Evolutionary conservation across 805 yeast species (phyloP).

Genomic region (Starmerella vaccinii): DNA sequence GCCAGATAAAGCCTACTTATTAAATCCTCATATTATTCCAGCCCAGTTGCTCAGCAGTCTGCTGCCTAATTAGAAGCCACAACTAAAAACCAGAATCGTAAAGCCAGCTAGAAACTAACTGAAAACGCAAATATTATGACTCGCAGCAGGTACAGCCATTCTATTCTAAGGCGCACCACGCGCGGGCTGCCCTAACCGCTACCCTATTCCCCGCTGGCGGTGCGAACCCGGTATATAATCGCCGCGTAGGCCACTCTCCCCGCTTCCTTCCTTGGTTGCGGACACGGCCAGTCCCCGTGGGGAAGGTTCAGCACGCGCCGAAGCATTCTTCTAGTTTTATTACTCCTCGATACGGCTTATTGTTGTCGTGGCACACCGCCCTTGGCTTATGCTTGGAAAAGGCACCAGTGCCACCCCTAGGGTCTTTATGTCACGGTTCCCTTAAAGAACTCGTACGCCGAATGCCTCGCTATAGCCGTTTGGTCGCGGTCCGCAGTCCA

Average conservation of each 20-base stretch:
- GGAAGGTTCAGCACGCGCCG: constrained; percentile 2
- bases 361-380: constrained; percentile 26
- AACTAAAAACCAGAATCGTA: too few relatives aligned
- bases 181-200: not conserved
- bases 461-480: constrained; percentile 4
- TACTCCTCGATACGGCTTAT: constrained; percentile 17
- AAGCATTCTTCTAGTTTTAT: constrained; percentile 5
- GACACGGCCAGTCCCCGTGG: not conserved
- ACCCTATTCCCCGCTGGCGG: too few relatives aligned
- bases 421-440: constrained; percentile 9
- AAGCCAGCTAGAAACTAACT: too few relatives aligned
- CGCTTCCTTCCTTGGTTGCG: not conserved
- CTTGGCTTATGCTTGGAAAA: constrained; percentile 5
- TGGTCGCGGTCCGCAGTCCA: not conserved
- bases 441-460: constrained; percentile 9
- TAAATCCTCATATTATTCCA: too few relatives aligned
- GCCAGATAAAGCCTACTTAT: too few relatives aligned
- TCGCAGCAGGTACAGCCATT: too few relatives aligned
- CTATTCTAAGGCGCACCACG: too few relatives aligned
- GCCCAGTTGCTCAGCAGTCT: too few relatives aligned
- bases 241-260: not conserved
- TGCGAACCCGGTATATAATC: not conserved
- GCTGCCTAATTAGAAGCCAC: too few relatives aligned
- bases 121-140: too few relatives aligned
- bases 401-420: constrained; percentile 7